Evolutionary conservation across 371 early-diverging fungal species (phyloP), one percentile per base, ranked within the genome.

Genomic region (Syncephalis plumigaleata): DNA sequence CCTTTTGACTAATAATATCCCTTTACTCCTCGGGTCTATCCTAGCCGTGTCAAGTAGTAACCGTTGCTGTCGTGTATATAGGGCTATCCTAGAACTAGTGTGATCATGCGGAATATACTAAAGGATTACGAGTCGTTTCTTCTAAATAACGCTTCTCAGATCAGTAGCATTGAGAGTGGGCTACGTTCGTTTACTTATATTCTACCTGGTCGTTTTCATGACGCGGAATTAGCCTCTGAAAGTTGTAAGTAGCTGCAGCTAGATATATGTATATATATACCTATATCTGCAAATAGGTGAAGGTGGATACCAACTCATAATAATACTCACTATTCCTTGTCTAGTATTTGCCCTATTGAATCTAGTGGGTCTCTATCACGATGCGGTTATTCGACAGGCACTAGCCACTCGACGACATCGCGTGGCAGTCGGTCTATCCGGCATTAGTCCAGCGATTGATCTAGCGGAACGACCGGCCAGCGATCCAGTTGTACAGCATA

Each of bases 161-260:
- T 94, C 51, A 79, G 77, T 24, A 78, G 83, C 37, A 79, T 95
- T 42, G 96, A 95, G 59, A 78, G 79, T 55, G 71, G 79, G 8
- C 65, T 91, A 24, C 72, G 91, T 17, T 80, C 87, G 23, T 68
- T 92, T 36, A 86, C 92, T 17, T 95, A 92, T 57, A 70, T 94
- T 26, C 61, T 94, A 17, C 95, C 95, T 27, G 91, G 90, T 82
- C 79, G 93, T 15, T 95, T 95, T 58, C 75, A 78, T 37, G 88
- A 92, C 60, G 80, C 93, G 9, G 93, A 95, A 54, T 66, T 95
- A 21, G 87, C 86, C 17, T 90, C 96, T 11, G 91, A 93, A 73
- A 83, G 79, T 21, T 57, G 86, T 77, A 80, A 65, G 70, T 58
- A 23, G 25, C 22, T 39, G 15, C 25, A 31, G 42, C 31, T 45